These are phyloP conservation scores for Boletus semigastroideus DNA, from an alignment of 1,284 basidiomycete genomes.

Conservation along the genomic window DNA sequence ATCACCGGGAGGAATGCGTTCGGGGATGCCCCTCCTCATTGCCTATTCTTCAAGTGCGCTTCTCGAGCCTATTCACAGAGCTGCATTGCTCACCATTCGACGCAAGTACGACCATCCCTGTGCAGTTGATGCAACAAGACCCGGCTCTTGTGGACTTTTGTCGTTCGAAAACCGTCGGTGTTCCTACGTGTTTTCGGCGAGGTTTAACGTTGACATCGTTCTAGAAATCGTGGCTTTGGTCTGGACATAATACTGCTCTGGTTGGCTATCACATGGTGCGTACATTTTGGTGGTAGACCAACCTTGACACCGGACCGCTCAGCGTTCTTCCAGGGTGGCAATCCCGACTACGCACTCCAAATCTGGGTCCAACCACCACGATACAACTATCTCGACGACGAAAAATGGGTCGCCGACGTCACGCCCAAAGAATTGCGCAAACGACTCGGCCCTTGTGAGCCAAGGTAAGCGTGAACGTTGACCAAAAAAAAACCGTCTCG, in stretches of 20 bases:
- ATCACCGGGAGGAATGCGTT: constrained; percentile 15
- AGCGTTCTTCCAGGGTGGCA: constrained; percentile 20
- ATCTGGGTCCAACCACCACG: constrained; percentile 20
- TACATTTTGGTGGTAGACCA: background rate
- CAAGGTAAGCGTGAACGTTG: constrained; percentile 34
- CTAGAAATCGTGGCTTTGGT: constrained; percentile 42
- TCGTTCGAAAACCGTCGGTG: constrained; percentile 30
- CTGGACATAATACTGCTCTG: constrained; percentile 38
- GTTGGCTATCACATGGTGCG: constrained; percentile 42
- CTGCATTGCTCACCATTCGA: constrained; percentile 3
- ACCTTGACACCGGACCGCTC: background rate
- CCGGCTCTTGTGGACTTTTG: constrained; percentile 36
- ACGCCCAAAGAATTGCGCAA: constrained; percentile 16
- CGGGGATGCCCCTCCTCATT: constrained; percentile 18
- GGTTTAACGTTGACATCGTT: background rate
- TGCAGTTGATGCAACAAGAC: constrained; percentile 39
- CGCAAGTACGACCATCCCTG: constrained; percentile 46
- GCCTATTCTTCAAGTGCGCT: constrained; percentile 48
- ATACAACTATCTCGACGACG: background rate
- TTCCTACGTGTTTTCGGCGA: constrained; percentile 2
- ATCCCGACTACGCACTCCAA: constrained; percentile 27
- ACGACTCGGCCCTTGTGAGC: constrained; percentile 36
- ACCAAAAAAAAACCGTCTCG: background rate
- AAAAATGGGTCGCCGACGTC: constrained; percentile 8
- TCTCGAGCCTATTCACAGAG: background rate